Percentiles rank a stretch among this genome's conserved stretches.
Evolutionary conservation across 2,329 filamentous ascomycete species (phyloP).

Genomic region (Aspergillus latus): DNA sequence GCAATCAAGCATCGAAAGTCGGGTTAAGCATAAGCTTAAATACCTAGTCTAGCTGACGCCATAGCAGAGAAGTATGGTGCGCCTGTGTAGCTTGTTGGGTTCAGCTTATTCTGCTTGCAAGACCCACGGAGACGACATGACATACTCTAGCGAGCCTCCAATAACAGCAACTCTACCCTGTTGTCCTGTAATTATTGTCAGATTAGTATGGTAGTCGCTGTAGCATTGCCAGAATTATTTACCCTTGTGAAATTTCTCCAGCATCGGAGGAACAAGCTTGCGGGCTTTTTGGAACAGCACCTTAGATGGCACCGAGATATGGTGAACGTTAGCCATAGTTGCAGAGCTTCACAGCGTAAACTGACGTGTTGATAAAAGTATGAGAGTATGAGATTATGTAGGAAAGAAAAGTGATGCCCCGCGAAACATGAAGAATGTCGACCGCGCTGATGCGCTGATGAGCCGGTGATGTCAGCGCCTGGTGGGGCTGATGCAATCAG

Average conservation of each 20-base stretch:
- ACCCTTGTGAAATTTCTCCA: conserved; percentile 97
- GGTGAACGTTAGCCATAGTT: conserved; percentile 35
- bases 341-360: not conserved
- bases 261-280: conserved; percentile 90
- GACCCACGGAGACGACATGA: conserved; percentile 5
- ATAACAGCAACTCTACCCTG: conserved; percentile 90
- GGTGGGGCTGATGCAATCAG: conserved; percentile 29
- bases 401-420: not conserved
- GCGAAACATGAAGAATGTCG: not conserved
- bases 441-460: conserved; percentile 10
- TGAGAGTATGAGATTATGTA: not conserved
- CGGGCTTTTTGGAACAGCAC: conserved; percentile 76
- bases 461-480: conserved; percentile 37
- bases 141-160: conserved; percentile 80
- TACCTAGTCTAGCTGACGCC: conserved; percentile 80
- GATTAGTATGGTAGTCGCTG: not conserved
- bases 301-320: conserved; percentile 67
- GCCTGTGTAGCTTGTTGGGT: conserved; percentile 69
- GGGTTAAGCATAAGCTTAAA: not conserved
- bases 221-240: conserved; percentile 20
- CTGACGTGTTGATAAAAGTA: not conserved
- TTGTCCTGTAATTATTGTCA: conserved; percentile 62
- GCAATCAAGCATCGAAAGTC: not conserved
- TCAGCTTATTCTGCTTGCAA: conserved; percentile 11
- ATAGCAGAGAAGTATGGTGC: conserved; percentile 98